Base-by-base conservation (phyloP, 2,329 filamentous ascomycete genomes). In the Fusarium odoratissimum region DNA sequence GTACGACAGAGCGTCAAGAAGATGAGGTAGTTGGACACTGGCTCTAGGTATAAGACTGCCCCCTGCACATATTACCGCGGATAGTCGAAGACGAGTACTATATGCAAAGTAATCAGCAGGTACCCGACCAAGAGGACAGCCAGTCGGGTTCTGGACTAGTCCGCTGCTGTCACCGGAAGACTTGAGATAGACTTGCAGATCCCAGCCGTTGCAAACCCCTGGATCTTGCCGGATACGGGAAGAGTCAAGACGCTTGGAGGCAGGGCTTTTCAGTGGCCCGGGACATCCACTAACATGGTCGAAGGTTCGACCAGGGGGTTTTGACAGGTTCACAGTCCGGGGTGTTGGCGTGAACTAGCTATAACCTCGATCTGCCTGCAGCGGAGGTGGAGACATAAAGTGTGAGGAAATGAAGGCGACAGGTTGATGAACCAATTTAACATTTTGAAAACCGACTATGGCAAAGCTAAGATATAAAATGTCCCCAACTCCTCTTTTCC, bases 21-120 rank as follows among this genome's bases (percentile, higher is more conserved):
- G 7, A 13, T 5, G 7, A 9, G 12, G 0, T 3, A 1, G 11
- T 1, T 49, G 21, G 8, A 1, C 1, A 13, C 5, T 23, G 5
- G 46, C 21, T 10, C 11, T 16, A 31, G 21, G 16, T 3, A 30
- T 17, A 7, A 49, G 16, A 14, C 1, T 19, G 21, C 3, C 2
- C 7, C 9, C 3, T 17, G 21, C 14, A 8, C 14, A 13, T 49
- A 23, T 5, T 8, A 5, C 7, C 9, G 0, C 7, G 14, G 14
- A 17, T 31, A 31, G 12, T 13, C n/a, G 21, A 41, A 8, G 7
- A 41, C 21, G 14, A 8, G 21, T 8, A 21, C 8, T 16, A 21
- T 6, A 12, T 17, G 46, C 16, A 28, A 37, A 28, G 19, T 12
- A 21, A 8, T 5, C 5, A 30, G n/a, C 23, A 14, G 13, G 23